Evolutionary conservation across 2,329 filamentous ascomycete species (phyloP).

Genomic region (Talaromyces sp.): DNA sequence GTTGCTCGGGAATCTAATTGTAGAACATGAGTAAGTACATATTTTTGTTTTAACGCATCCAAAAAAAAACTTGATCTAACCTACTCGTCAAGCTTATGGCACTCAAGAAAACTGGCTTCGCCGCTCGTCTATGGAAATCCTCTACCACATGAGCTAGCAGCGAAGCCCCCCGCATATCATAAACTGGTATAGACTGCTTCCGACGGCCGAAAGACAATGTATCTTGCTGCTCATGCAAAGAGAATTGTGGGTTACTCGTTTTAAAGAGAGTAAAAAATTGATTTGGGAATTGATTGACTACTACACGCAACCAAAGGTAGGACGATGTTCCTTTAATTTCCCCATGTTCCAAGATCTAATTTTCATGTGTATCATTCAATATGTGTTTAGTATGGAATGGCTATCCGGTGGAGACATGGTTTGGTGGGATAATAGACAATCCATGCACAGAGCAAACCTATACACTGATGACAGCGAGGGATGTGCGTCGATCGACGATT

Average conservation of each 20-base stretch:
- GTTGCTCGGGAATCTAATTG: conserved; percentile 13
- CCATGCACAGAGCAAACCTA: conserved; percentile 25
- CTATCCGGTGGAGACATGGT: conserved; percentile 21
- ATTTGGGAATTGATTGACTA: conserved; percentile 23
- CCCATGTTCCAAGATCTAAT: neutral
- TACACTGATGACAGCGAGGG: conserved; percentile 24
- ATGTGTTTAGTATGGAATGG: conserved; percentile 25
- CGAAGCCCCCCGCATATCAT: conserved; percentile 22
- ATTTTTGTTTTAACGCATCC: no score
- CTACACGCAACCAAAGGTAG: conserved; percentile 21
- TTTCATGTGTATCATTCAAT: conserved; percentile 13
- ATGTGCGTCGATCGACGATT: conserved; percentile 23
- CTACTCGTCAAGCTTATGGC: conserved; percentile 15
- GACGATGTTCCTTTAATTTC: neutral
- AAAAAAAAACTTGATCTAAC: neutral
- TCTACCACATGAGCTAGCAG: conserved; percentile 18
- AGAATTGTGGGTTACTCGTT: conserved; percentile 14
- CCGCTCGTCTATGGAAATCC: conserved; percentile 16
- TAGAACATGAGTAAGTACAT: conserved; percentile 16
- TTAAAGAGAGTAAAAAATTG: conserved; percentile 22
- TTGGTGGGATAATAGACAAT: conserved; percentile 28
- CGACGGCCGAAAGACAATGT: conserved; percentile 20
- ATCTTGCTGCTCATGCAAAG: conserved; percentile 24
- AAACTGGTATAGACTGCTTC: conserved; percentile 20
- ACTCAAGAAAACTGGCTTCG: conserved; percentile 18